Evolutionary conservation across 805 yeast species (phyloP), one percentile per base, ranked within the genome.

Genomic region (Wickerhamomyces alni): DNA sequence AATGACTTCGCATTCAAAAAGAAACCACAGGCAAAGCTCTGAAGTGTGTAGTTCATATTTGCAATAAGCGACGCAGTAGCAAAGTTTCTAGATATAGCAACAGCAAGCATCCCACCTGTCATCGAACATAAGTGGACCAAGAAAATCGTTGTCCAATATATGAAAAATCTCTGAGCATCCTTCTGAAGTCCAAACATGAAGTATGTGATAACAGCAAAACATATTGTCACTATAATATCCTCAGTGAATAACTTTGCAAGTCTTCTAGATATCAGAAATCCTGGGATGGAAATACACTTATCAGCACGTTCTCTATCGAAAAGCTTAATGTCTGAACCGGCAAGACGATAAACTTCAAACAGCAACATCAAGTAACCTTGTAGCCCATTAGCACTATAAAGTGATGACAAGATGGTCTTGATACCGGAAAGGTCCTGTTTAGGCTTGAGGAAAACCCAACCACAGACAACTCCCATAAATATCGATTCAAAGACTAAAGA

Each of bases 1-100:
- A 86, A 71, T 1, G 75, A 69, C 8, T 68, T 65, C 1, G 88
- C 76, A 57, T 86, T 86, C 15, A 81, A 82, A 53, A 83, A 86
- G 59, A 74, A 85, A 0, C 95, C 96, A 57, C 87, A 80, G 0
- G 87, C 86, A 73, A 84, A 77, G 33, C 85, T 75, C 52, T 85
- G 88, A 15, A 84, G 61, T 8, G 57, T 53, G 30, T 50, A 55
- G 33, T 53, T 47, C 39, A 51, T 30, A 28, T 54, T 54, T 8
- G 57, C 50, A 13, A 53, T 19, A 12, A 54, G 37, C 12, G 52
- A 39, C 3, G 57, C 55, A 12, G 35, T 40, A 7, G 59, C 50
- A 40, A 51, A 55, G 40, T 50, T 45, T 40, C 59, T 38, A 1
- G 58, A 52, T 2, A 46, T 19, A 2, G 56, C 34, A 15, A 48